Evolutionary conservation across 2,329 filamentous ascomycete genomes (phyloP), one percentile per base, ranked within the genome.

Genomic region (Sordariomycetes sp.): DNA sequence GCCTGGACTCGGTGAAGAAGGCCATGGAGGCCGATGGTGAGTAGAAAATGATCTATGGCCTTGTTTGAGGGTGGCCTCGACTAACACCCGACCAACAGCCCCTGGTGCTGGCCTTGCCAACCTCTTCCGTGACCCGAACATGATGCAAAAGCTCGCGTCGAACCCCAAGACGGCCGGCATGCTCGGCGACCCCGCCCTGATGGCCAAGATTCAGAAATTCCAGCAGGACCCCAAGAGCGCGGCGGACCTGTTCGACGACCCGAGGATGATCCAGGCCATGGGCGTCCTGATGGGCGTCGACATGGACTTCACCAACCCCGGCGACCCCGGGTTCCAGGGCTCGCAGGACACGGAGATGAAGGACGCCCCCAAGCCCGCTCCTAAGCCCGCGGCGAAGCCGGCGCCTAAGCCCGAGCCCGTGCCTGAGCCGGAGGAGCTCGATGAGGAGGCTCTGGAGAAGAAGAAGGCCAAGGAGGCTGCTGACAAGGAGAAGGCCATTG

Each of bases 261-360:
- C 92, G 5, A 81, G 94, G 61, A 91, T 99, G 81, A 79, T 99
- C 65, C 89, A 95, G 71, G 93, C 97, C 22, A 87, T 99, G 74
- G 90, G 92, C 65, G 94, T 97, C 25, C 72, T 97, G 64, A 85
- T 99, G 77, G 94, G 94, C 52, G 87, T 99, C 54, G 92, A 97
- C 69, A 92, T 99, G 88, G 84, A 76, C 60, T 68, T 76, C 65
- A 70, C 71, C 14, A 71, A 72, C 58, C 70, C 71, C 14, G 66
- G 71, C 60, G 69, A 67, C 46, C 64, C 66, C 5, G 61, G 68
- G 62, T 67, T 65, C 63, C 86, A 90, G 69, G 67, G 65, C 16
- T 68, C 67, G 40, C 86, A 90, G 69, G 90, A 96, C 67, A 79
- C 88, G 3, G 78, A 83, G 57, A 96, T 96, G 89, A 79, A 85